Evolutionary conservation across 495 filamentous ascomycete genomes (phyloP).

Genomic region (Trichoderma parareesei): DNA sequence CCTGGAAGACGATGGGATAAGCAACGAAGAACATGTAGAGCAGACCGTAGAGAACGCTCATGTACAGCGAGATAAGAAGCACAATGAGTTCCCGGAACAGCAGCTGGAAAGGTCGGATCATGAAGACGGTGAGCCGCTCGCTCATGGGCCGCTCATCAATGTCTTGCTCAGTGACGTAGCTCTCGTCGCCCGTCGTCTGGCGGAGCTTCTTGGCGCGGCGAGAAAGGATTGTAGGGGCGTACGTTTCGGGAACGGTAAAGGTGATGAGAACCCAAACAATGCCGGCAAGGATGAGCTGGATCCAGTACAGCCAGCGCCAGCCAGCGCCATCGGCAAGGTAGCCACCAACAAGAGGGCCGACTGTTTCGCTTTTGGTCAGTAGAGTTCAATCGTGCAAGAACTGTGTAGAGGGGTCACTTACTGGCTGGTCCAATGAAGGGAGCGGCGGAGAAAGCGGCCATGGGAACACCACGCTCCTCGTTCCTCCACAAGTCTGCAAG

Average conservation of each 20-base stretch:
- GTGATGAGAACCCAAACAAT: conserved; percentile 61
- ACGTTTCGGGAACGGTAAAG: conserved; percentile 77
- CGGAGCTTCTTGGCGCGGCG: conserved; percentile 58
- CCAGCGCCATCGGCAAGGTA: conserved; percentile 58
- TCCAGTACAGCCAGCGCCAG: conserved; percentile 85
- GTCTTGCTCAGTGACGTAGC: conserved; percentile 65
- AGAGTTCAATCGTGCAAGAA: not conserved
- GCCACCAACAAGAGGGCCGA: conserved; percentile 67
- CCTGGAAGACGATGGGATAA: conserved; percentile 71
- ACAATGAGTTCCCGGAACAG: conserved; percentile 75
- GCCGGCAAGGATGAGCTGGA: conserved; percentile 63
- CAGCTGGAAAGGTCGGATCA: conserved; percentile 71
- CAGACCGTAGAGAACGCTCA: conserved; percentile 69
- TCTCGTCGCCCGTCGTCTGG: conserved; percentile 52
- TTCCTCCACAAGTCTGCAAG: conserved; percentile 73
- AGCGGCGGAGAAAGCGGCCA: conserved; percentile 78
- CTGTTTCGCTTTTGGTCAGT: conserved; percentile 19
- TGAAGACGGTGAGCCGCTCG: conserved; percentile 56
- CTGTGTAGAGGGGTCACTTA: conserved; percentile 16
- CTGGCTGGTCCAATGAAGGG: conserved; percentile 71
- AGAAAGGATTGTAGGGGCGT: conserved; percentile 62
- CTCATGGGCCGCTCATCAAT: conserved; percentile 57
- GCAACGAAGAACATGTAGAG: conserved; percentile 82
- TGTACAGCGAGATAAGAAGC: conserved; percentile 66
- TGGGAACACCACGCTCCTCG: conserved; percentile 76